Conservation (phyloP, 1,284 basidiomycete genomes). For the Heterobasidion parviporum region DNA sequence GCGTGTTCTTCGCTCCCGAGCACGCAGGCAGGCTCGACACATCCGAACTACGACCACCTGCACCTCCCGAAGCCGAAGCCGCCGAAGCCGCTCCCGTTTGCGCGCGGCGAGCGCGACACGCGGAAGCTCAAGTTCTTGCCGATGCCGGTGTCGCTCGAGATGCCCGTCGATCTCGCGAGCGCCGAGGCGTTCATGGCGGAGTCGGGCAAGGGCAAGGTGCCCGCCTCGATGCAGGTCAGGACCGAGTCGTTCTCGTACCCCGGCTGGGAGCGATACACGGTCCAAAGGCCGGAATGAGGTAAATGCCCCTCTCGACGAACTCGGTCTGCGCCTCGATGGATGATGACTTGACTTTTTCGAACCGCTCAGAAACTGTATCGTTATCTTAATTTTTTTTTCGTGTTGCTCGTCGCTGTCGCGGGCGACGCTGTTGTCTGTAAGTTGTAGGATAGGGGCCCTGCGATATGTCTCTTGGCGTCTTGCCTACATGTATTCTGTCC, state of each 20-base stretch:
- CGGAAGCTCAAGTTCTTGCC: constrained; percentile 42
- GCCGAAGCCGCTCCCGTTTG: constrained; percentile 39
- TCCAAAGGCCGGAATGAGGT: constrained; percentile 25
- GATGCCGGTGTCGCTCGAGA: constrained; percentile 33
- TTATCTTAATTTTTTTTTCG: too few species aligned
- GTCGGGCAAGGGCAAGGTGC: constrained; percentile 20
- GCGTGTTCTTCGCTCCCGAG: not conserved
- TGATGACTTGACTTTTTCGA: not conserved
- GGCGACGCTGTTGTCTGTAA: too few species aligned
- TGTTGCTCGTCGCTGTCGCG: too few species aligned
- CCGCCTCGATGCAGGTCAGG: constrained; percentile 17
- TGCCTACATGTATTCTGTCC: too few species aligned
- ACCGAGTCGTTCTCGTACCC: constrained; percentile 45
- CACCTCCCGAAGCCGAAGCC: constrained; percentile 28
- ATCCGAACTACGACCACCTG: constrained; percentile 8
- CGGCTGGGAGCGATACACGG: constrained; percentile 54
- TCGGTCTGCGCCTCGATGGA: not conserved
- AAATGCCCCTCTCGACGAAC: not conserved
- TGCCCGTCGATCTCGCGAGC: constrained; percentile 20
- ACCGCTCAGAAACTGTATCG: too few species aligned
- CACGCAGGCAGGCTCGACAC: constrained; percentile 4
- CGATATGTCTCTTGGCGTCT: too few species aligned
- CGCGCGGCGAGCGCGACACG: constrained; percentile 37
- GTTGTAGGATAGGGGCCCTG: too few species aligned
- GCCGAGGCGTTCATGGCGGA: constrained; percentile 7